Conservation (phyloP, 352 stramenopile species). For the Ophiocytium majus region DNA sequence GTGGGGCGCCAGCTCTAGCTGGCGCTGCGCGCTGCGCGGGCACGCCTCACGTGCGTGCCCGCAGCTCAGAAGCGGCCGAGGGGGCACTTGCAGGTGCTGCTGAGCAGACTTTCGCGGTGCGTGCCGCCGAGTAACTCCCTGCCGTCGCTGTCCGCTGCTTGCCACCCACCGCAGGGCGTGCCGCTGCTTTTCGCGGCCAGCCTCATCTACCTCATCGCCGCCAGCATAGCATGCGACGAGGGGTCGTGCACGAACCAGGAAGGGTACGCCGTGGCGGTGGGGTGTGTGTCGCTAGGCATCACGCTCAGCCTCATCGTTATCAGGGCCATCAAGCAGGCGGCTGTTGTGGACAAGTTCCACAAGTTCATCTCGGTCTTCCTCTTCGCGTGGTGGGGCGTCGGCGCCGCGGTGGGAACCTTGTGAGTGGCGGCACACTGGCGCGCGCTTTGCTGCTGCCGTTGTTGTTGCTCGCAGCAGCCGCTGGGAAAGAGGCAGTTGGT, state of each 20-base stretch:
- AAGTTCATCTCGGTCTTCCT: slow-evolving; percentile 18
- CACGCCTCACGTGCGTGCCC: too few species aligned
- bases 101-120: too few species aligned
- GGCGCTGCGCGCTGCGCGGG: too few species aligned
- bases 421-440: too few species aligned
- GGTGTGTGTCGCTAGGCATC: neutral
- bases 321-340: slow-evolving; percentile 2
- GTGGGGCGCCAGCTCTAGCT: too few species aligned
- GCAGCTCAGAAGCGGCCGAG: too few species aligned
- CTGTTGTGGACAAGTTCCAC: neutral
- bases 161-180: neutral
- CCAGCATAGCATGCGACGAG: neutral
- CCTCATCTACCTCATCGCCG: neutral
- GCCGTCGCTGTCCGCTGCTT: neutral
- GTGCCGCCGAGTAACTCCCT: too few species aligned
- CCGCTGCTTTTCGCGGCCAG: slow-evolving; percentile 13
- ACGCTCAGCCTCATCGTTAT: neutral
- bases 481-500: too few species aligned
- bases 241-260: neutral
- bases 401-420: slow-evolving; percentile 6
- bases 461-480: too few species aligned
- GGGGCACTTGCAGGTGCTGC: too few species aligned
- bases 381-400: slow-evolving; percentile 13
- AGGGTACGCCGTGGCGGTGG: neutral
- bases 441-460: too few species aligned